Evolutionary conservation across 1,284 basidiomycete species (phyloP), one percentile per base, ranked within the genome.

Genomic region (Singerocomus rubriflavus): DNA sequence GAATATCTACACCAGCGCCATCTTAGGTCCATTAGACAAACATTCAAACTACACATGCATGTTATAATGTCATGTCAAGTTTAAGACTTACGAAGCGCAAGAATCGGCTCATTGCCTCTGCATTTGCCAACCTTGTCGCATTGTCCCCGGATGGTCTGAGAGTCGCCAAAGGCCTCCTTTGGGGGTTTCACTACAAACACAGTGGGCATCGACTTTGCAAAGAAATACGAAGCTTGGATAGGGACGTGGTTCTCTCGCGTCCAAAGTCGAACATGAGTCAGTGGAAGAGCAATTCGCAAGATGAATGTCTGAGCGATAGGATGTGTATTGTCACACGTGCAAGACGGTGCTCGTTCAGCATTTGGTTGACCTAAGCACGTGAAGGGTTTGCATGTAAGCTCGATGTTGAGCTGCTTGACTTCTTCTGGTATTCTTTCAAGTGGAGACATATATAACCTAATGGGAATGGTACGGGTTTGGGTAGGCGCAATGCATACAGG

Each of bases 1-100:
- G 59, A 14, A 88, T 76, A 52, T 90, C 84, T 7, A 88, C 85
- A 0, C 90, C 91, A 3, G 90, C 89, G 5, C 91, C 91, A 62
- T 93, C 91, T 85, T 49, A 46, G 27, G 46, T 21, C 33, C 16
- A 11, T 48, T 36, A 37, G 49, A 32, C 38, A 21, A 38, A 27
- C 30, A 46, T 41, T 48, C 44, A 48, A 17, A 33, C n/a, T 12
- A 8, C 16, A 16, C 21, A 27, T 13, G 29, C n/a, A 21, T n/a
- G 30, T 30, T 13, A 13, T 25, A 8, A 17, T 12, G 35, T 33
- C 26, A 42, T 27, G 44, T 5, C 25, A 35, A 39, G 34, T 12
- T 0, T 32, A 3, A n/a, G 3, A 75, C 81, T 57, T 56, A 89
- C 87, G 87, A 32, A 91, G 70, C 1, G 84, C 85, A 27, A 93